Base-by-base conservation (phyloP, 805 yeast species). In the Suhomyces sp. region DNA sequence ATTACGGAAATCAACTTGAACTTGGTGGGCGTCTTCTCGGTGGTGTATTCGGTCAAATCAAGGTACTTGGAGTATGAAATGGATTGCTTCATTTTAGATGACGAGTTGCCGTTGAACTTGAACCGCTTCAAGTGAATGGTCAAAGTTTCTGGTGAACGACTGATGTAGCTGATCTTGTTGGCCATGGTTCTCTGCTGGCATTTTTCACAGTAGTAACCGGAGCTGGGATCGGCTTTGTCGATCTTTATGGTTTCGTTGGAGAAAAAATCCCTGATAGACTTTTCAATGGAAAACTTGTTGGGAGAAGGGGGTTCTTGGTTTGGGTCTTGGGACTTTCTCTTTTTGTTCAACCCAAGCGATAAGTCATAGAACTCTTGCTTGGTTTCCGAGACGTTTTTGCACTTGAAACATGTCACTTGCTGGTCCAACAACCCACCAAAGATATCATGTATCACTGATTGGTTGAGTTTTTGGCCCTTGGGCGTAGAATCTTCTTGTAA, bases 401-500 rank as follows among this genome's bases (percentile, higher is more conserved):
- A 94, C 50, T 76, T 80, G 57, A 81, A 80, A 73, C 99, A 94
- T 0, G 88, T 85, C 17, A 94, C 96, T 40, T 83, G 79, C 73
- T 94, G 99, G 60, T 86, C 82, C 52, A 93, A 72, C 44, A 89
- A 70, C 2, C 99, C 99, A 33, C 97, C 99, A 72, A 94, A 94
- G 22, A 94, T 89, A 65, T 93, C 97, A 69, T 93, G 91, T 15
- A 94, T 76, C 35, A 93, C 85, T 52, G 96, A 87, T 58, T 86
- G 79, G 58, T 87, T 88, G 63, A 92, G 74, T 65, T 92, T 92
- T 46, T 75, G 79, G n/a, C 97, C 97, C 64, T 82, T 86, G 36
- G 98, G 98, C 0, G 94, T 90, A 10, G 90, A 81, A 66, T 92
- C 97, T 65, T 92, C 97, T 70, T 92, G 98, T 49, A 92, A 72